Conservation (phyloP, 805 yeast species). For the Wickerhamomyces silvicola region DNA sequence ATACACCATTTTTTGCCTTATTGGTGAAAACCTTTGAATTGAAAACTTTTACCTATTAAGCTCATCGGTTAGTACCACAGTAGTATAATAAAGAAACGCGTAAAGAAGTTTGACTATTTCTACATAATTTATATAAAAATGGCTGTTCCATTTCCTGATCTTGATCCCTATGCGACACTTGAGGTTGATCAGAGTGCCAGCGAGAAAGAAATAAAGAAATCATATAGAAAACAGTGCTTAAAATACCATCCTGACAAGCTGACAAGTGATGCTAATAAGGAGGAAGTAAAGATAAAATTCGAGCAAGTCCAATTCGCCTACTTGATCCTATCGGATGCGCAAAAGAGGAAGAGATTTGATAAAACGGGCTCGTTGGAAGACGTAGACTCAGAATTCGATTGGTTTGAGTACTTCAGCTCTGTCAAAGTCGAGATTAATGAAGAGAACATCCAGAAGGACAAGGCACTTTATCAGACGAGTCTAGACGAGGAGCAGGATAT, state of each 20-base stretch:
- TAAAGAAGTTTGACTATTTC: neutral
- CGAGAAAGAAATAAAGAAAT: conserved; percentile 53
- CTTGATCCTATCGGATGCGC: conserved; percentile 54
- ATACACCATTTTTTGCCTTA: conserved; percentile 32
- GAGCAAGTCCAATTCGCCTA: conserved; percentile 73
- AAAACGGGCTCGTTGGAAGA: conserved; percentile 59
- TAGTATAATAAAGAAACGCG: neutral
- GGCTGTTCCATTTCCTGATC: conserved; percentile 40
- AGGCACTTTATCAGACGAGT: conserved; percentile 53
- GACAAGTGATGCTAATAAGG: conserved; percentile 25
- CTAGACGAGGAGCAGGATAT: conserved; percentile 58
- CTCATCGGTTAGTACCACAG: conserved; percentile 1
- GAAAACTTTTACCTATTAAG: neutral
- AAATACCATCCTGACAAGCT: conserved; percentile 69
- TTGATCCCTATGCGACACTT: conserved; percentile 57
- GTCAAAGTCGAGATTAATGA: conserved; percentile 45
- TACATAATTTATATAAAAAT: conserved; percentile 5
- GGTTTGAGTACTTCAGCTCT: conserved; percentile 50
- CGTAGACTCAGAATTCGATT: conserved; percentile 35
- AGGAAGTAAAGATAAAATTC: conserved; percentile 37
- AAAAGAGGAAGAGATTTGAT: conserved; percentile 54
- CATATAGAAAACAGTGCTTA: conserved; percentile 60
- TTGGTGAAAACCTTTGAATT: too few species aligned
- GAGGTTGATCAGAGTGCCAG: conserved; percentile 35
- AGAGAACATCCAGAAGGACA: conserved; percentile 68